Percentiles rank a stretch among this genome's conserved stretches.
Evolutionary conservation across 2,329 filamentous ascomycete species (phyloP).

Genomic region (Microdochium trichocladiopsis): DNA sequence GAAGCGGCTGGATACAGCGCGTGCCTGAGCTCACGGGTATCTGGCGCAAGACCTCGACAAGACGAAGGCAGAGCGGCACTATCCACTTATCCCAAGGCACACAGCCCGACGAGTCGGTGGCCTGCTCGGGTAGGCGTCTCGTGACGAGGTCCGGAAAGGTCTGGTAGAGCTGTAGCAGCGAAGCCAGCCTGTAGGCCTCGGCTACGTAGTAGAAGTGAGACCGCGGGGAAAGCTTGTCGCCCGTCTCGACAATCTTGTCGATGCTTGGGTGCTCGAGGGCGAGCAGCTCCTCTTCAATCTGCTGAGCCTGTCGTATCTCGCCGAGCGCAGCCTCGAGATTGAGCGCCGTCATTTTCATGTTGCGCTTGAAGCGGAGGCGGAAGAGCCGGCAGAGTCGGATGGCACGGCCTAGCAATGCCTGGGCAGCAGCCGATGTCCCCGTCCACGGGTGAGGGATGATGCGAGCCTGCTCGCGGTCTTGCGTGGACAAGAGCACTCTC

Average conservation of each 20-base stretch:
- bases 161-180: slow-evolving; percentile 30
- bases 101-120: slow-evolving; percentile 2
- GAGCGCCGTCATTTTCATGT: slow-evolving; percentile 12
- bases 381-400: slow-evolving; percentile 27
- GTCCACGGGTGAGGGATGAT: slow-evolving; percentile 27
- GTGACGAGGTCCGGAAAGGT: slow-evolving; percentile 26
- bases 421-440: slow-evolving; percentile 24
- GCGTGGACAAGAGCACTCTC: background rate
- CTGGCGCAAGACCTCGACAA: slow-evolving; percentile 23
- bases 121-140: slow-evolving; percentile 16
- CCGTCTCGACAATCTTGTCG: slow-evolving; percentile 15
- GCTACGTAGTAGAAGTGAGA: slow-evolving; percentile 24
- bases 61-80: slow-evolving; percentile 22
- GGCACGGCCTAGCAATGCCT: slow-evolving; percentile 23
- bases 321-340: slow-evolving; percentile 16
- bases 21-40: slow-evolving; percentile 26
- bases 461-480: background rate
- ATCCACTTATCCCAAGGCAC: slow-evolving; percentile 28
- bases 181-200: slow-evolving; percentile 27
- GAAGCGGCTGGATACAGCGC: slow-evolving; percentile 26
- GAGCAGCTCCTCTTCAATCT: slow-evolving; percentile 25
- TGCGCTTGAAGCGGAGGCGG: slow-evolving; percentile 13
- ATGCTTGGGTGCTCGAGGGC: slow-evolving; percentile 17
- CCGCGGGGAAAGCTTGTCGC: slow-evolving; percentile 16
- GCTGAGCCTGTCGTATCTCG: slow-evolving; percentile 23